phyloP scores from a whole-genome alignment of 345 rosid species.

The Mangifera indica region DNA sequence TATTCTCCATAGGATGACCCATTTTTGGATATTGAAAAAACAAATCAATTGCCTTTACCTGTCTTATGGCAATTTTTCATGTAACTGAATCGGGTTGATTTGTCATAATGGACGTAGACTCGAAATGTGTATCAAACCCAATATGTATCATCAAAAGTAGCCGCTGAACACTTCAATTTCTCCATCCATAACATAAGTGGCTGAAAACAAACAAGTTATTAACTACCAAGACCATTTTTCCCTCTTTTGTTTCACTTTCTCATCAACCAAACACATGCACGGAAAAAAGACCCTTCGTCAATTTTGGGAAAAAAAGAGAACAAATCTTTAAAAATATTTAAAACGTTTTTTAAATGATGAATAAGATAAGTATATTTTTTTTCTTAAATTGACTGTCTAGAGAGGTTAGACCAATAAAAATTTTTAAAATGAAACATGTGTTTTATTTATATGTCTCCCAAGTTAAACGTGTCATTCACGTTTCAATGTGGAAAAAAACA shows the following conservation, averaged over 20 bases:
- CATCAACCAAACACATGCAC: background rate
- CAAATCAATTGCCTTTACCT: too few relatives aligned
- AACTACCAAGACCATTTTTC: background rate
- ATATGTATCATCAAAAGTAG: background rate
- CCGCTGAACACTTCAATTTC: background rate
- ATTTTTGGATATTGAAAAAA: too few relatives aligned
- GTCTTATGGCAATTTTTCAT: too few relatives aligned
- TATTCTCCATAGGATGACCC: too few relatives aligned
- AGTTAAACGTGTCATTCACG: too few relatives aligned
- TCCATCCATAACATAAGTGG: background rate
- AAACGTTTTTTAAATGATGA: background rate
- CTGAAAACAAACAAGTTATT: too few relatives aligned
- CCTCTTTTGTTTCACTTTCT: background rate
- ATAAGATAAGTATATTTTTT: background rate
- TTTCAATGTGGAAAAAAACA: background rate
- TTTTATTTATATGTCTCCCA: too few relatives aligned
- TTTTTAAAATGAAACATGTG: slow-evolving; percentile 1
- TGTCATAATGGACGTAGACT: too few relatives aligned
- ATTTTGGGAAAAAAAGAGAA: background rate
- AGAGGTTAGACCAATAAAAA: too few relatives aligned
- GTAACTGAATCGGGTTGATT: too few relatives aligned
- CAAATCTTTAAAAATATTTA: background rate
- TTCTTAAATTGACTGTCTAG: background rate
- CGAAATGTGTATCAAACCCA: too few relatives aligned
- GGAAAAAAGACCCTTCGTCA: background rate